Percentiles rank a stretch among this genome's conserved stretches.
phyloP scores from a whole-genome alignment of 1,284 basidiomycete species.

The Irpex rosettiformis region DNA sequence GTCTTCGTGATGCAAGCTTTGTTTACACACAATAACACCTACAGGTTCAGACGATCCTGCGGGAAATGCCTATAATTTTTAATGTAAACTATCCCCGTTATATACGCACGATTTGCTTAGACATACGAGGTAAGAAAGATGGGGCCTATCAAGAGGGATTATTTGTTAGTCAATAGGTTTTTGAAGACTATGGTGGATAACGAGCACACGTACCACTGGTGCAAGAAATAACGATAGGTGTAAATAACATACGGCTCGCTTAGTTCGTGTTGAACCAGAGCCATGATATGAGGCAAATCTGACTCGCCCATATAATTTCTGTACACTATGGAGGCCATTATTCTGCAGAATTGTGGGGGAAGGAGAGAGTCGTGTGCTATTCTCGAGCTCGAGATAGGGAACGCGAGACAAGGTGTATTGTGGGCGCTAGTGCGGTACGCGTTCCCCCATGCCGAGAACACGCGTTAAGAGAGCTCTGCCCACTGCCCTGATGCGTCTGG shows the following conservation, averaged over 20 bases:
- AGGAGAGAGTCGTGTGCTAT: conserved; percentile 7
- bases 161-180: background rate
- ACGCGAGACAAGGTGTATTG: background rate
- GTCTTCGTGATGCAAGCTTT: conserved; percentile 77
- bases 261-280: conserved; percentile 86
- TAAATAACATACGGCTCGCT: conserved; percentile 96
- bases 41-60: conserved; percentile 59
- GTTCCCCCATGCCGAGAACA: background rate
- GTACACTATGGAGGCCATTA: conserved; percentile 60
- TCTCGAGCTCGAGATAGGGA: background rate
- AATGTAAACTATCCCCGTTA: background rate
- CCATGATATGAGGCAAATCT: conserved; percentile 80
- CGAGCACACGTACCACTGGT: conserved; percentile 71
- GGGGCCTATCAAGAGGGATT: conserved; percentile 64
- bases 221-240: conserved; percentile 91
- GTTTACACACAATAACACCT: conserved; percentile 95
- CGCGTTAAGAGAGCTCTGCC: background rate
- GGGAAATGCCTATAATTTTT: conserved; percentile 49
- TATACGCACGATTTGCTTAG: background rate
- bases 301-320: conserved; percentile 72
- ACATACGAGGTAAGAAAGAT: conserved; percentile 86
- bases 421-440: background rate
- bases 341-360: conserved; percentile 2
- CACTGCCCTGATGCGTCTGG: too few species aligned
- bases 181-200: background rate